Base-by-base conservation (phyloP, 768 basidiomycete genomes). In the Chalciporus sphaerocephalus region DNA sequence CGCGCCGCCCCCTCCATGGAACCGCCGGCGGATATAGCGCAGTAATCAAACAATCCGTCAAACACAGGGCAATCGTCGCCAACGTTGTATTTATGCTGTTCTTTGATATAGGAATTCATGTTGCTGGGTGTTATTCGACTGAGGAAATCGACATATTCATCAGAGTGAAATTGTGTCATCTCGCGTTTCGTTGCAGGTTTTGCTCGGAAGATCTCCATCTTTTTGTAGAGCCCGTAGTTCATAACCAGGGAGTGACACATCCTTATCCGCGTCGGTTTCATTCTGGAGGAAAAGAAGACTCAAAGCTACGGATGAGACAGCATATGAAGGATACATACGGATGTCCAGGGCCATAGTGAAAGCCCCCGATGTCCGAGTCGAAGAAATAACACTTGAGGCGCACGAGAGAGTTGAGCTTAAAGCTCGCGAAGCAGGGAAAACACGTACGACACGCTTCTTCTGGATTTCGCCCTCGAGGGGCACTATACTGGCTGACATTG, bases 191-290 rank as follows among this genome's bases (percentile, higher is more conserved):
- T 99, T 7, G 96, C 96, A 6, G 96, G 96, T 76, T 99, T 99
- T 4, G 96, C 96, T 49, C 96, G 83, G 58, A 97, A 99, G 54
- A 99, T 99, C 68, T 99, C 96, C 96, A 99, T 99, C 70, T 93
- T 93, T 70, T 97, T 97, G 74, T 99, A 99, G 15, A 99, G 71
- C 16, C 94, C 93, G 66, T 97, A 97, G 69, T 98, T 99, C 96
- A 99, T 99, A 45, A 99, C 96, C 42, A 99, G 76, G 10, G 94
- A 94, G 70, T 99, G 96, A 64, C 94, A 97, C 96, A 99, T 99
- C 56, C 95, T 85, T 74, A 98, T 96, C 27, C 96, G 80, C 17
- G 95, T 97, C 6, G 95, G 95, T 62, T 96, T 95, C 93, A 96
- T 96, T 27, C 90, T 92, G 36, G 11, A 10, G 22, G 28, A 15